A percentile compares a stretch with the other conserved stretches of the same genome.
These are phyloP conservation scores for Claviceps lovelessii DNA, from an alignment of 2,329 filamentous ascomycete genomes.

Conservation along the genomic window DNA sequence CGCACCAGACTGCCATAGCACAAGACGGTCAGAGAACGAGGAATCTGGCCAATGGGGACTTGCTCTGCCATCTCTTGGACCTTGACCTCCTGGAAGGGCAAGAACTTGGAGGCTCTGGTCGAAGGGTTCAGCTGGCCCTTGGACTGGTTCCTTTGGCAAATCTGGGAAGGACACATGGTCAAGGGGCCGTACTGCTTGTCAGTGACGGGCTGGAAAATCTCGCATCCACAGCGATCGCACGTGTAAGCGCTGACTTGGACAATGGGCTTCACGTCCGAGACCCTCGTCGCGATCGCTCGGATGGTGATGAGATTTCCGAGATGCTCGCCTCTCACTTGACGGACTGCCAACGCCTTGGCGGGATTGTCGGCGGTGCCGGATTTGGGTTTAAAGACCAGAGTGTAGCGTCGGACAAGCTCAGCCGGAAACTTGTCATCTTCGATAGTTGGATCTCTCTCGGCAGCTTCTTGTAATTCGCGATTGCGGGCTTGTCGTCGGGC, in stretches of 20 bases:
- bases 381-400: constrained; percentile 86
- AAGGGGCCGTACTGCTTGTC: constrained; percentile 85
- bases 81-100: constrained; percentile 96
- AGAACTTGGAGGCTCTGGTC: constrained; percentile 89
- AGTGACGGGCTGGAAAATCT: constrained; percentile 92
- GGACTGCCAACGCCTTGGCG: constrained; percentile 63
- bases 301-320: constrained; percentile 88
- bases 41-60: constrained; percentile 94
- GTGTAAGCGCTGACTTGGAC: constrained; percentile 98
- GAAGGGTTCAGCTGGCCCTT: constrained; percentile 90
- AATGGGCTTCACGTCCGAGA: constrained; percentile 93
- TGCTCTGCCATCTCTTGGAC: constrained; percentile 99
- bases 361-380: constrained; percentile 54
- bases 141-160: constrained; percentile 78
- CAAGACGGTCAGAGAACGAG: constrained; percentile 74
- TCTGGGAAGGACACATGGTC: constrained; percentile 72
- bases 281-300: constrained; percentile 82
- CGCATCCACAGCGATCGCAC: constrained; percentile 88
- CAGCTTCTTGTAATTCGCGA: constrained; percentile 54
- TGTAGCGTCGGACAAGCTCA: constrained; percentile 85
- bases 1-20: constrained; percentile 79
- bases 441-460: constrained; percentile 50
- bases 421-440: constrained; percentile 74
- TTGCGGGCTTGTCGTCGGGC: constrained; percentile 79
- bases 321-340: constrained; percentile 84